phyloP scores from a whole-genome alignment of 768 basidiomycete genomes.

The Austroboletus festivus region DNA sequence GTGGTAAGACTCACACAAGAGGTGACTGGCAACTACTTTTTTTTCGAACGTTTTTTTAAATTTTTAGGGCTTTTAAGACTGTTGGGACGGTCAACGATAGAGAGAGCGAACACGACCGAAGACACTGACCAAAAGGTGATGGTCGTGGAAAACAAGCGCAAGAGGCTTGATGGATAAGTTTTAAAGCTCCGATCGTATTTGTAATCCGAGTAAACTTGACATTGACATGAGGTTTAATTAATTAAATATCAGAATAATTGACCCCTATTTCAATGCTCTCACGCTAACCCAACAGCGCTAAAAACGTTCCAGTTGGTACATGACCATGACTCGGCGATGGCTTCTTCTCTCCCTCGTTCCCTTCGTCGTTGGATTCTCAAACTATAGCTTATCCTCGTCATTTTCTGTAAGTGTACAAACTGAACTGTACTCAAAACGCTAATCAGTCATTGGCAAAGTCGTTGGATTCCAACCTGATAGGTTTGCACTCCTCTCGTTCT shows the following conservation, averaged over 20 bases:
- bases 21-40: conserved; percentile 75
- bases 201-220: too few species aligned
- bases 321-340: conserved; percentile 12
- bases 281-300: too few species aligned
- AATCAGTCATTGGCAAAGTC: conserved; percentile 14
- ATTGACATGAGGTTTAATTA: too few species aligned
- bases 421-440: conserved; percentile 8
- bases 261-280: too few species aligned
- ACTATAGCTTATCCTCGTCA: conserved; percentile 22
- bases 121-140: conserved; percentile 66
- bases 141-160: conserved; percentile 49
- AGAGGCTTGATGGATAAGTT: conserved; percentile 26
- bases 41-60: conserved; percentile 65
- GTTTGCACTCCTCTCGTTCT: conserved; percentile 2
- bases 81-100: conserved; percentile 22
- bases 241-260: too few species aligned
- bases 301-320: too few species aligned
- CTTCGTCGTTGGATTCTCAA: conserved; percentile 1
- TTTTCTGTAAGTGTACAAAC: conserved; percentile 21
- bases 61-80: conserved; percentile 59
- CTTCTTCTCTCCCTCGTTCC: conserved; percentile 7
- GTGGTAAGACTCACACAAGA: conserved; percentile 53
- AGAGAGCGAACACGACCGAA: conserved; percentile 17
- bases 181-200: conserved; percentile 40
- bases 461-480: conserved; percentile 14